Evolutionary conservation across 495 filamentous ascomycete species (phyloP), one percentile per base, ranked within the genome.

Genomic region (Hypoxylon fragiforme): DNA sequence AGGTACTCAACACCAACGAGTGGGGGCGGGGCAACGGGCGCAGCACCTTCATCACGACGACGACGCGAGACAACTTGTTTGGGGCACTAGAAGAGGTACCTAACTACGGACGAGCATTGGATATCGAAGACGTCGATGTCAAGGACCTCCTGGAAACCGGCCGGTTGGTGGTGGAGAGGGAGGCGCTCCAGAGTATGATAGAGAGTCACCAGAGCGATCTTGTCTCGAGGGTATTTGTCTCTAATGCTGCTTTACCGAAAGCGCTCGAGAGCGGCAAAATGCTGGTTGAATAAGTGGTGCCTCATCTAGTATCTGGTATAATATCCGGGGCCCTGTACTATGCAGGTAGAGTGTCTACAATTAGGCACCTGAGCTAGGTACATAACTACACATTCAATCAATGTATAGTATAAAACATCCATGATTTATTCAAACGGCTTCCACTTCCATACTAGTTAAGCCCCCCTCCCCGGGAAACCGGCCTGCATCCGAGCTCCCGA

Each of bases 81-180:
- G 70, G 66, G 24, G 83, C 80, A 38, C 67, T 94, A 62, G 75
- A 77, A 22, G 74, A 80, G 24, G 74, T 85, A 41, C 77, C 79
- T n/a, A 73, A 80, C 55, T 78, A 86, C 54, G 90, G 86, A 8
- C 81, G 81, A 50, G 83, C 85, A n/a, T 64, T 88, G 68, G 77
- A 80, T 56, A 74, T 82, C 49, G 70, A 70, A 11, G 89, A 96
- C 58, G 87, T 97, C 32, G 92, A 97, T 79, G 91, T 97, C 32
- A 97, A 96, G 79, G 87, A 96, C 72, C 70, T 97, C 51, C 66
- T 98, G 65, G 88, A 94, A 75, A 82, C 87, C 32, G 88, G 87
- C 34, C 80, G 90, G 51, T 73, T 97, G 59, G 83, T 97, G 43
- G 86, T 98, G 61, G 94, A 98, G 81, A 85, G 85, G 72, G 70